Evolutionary conservation across 805 yeast species (phyloP).

Genomic region (Ogataea naganishii): DNA sequence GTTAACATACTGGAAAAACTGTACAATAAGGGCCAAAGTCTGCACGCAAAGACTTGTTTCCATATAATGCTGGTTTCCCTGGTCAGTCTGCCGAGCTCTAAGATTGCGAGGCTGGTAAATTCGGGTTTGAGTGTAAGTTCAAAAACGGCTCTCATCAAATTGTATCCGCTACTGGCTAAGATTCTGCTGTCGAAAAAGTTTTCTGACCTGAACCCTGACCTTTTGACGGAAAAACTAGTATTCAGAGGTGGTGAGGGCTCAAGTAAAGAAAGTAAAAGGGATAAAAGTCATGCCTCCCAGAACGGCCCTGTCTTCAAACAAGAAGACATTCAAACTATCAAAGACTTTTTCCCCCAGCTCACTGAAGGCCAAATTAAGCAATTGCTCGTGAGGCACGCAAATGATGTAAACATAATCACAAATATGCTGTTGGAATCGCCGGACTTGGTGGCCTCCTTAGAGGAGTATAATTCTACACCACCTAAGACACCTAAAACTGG

Average conservation of each 20-base stretch:
- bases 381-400: conserved; percentile 37
- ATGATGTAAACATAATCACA: conserved; percentile 50
- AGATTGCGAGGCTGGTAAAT: conserved; percentile 31
- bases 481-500: too few species aligned
- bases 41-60: conserved; percentile 35
- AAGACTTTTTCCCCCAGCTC: conserved; percentile 65
- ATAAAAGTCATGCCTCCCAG: not conserved
- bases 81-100: conserved; percentile 35
- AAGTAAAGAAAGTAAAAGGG: not conserved
- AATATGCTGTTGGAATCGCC: conserved; percentile 59
- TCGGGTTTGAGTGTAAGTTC: conserved; percentile 37
- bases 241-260: too few species aligned
- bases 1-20: conserved; percentile 47
- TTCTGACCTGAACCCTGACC: conserved; percentile 38
- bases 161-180: conserved; percentile 48
- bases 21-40: conserved; percentile 49
- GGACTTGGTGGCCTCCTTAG: conserved; percentile 25
- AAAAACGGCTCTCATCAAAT: conserved; percentile 28
- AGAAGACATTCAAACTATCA: conserved; percentile 29
- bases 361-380: conserved; percentile 35
- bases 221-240: conserved; percentile 37
- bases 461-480: conserved; percentile 13
- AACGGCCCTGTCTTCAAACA: conserved; percentile 14
- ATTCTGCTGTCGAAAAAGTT: conserved; percentile 42
- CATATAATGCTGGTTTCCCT: conserved; percentile 45